Evolutionary conservation across 441 rosid species (phyloP).

Genomic region (Eugenia klotzschiana): DNA sequence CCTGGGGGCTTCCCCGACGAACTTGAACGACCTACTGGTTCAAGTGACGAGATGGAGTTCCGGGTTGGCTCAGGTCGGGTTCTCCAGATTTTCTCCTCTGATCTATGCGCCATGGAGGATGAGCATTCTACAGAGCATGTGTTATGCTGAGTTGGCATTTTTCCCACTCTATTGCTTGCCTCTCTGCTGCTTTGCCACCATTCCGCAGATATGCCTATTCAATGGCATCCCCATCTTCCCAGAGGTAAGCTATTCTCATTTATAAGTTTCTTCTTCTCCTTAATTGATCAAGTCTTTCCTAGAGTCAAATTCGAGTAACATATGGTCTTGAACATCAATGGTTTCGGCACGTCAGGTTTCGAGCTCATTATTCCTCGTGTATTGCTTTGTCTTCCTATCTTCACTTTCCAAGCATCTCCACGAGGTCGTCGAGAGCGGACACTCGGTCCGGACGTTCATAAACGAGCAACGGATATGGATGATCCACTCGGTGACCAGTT

Average conservation of each 20-base stretch:
- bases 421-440: constrained; percentile 13
- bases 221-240: constrained; percentile 25
- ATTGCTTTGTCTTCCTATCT: constrained; percentile 11
- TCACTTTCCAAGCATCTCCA: constrained; percentile 2
- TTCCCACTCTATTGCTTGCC: constrained; percentile 9
- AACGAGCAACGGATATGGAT: constrained; percentile 31
- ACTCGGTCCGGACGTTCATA: not conserved
- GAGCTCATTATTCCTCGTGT: constrained; percentile 5
- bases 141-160: constrained; percentile 1
- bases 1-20: constrained; percentile 17
- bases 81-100: constrained; percentile 25
- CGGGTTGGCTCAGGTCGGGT: constrained; percentile 10
- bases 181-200: constrained; percentile 15
- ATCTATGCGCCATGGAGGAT: constrained; percentile 12
- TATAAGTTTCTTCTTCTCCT: not conserved
- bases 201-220: constrained; percentile 31
- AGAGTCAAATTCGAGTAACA: not conserved
- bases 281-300: not conserved
- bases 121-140: constrained; percentile 8
- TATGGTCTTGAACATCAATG: not conserved
- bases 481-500: constrained; percentile 15
- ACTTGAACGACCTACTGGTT: constrained; percentile 7
- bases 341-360: constrained; percentile 12
- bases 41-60: constrained; percentile 26
- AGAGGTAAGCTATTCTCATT: constrained; percentile 12